A percentile compares a stretch with the other conserved stretches of the same genome.
Conservation (phyloP, 2,329 filamentous ascomycete species). For the Aureobasidium subglaciale region DNA sequence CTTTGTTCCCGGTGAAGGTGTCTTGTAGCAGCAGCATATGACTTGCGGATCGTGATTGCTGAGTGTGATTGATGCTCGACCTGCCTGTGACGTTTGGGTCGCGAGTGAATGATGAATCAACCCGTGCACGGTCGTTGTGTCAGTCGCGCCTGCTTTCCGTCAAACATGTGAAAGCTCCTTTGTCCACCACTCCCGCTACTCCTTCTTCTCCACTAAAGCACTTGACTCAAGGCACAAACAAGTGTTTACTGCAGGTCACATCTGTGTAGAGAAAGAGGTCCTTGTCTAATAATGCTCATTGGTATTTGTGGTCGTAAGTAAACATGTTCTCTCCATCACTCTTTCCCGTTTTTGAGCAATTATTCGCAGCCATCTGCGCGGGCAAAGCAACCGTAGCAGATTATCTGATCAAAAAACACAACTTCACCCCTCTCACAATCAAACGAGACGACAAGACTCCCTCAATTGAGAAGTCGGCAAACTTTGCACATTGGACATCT, state of each 20-base stretch:
- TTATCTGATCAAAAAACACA: slow-evolving; percentile 77
- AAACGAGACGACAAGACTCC: slow-evolving; percentile 32
- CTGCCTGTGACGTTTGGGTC: neutral
- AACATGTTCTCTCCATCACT: slow-evolving; percentile 10
- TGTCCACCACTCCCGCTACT: neutral
- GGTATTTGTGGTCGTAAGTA: slow-evolving; percentile 64
- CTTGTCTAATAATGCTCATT: slow-evolving; percentile 58
- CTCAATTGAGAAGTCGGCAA: slow-evolving; percentile 36
- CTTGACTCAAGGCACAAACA: too few relatives aligned
- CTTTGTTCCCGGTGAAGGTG: too few relatives aligned
- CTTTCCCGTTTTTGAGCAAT: neutral
- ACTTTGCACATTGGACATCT: slow-evolving; percentile 23
- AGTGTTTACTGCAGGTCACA: too few relatives aligned
- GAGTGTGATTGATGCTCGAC: slow-evolving; percentile 1
- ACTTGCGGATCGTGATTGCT: neutral
- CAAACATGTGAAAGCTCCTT: neutral
- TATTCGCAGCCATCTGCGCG: slow-evolving; percentile 71
- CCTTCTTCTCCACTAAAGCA: neutral
- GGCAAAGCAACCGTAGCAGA: slow-evolving; percentile 86
- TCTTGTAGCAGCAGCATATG: neutral
- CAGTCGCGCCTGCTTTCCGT: neutral
- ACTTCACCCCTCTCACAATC: slow-evolving; percentile 68
- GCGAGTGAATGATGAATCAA: neutral
- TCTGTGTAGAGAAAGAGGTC: neutral
- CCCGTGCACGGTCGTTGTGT: neutral